Conservation (phyloP, 805 yeast genomes). For the Candida silvicultrix region DNA sequence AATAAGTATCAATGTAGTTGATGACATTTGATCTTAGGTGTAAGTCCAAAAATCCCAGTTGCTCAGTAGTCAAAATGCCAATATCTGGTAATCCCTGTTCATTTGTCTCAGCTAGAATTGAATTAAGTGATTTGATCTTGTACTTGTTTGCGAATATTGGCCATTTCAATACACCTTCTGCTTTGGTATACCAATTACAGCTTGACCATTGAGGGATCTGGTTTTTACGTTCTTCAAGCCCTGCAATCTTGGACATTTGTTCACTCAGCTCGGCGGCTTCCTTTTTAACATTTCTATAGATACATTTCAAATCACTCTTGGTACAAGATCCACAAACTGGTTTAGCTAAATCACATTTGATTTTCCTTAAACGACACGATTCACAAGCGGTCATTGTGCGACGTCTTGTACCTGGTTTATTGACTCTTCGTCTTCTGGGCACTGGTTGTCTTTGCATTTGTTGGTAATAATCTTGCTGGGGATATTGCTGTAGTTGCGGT, state of each 20-base stretch:
- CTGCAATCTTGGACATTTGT: slow-evolving; percentile 5
- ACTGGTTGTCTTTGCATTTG: neutral
- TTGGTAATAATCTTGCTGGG: neutral
- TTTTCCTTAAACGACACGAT: slow-evolving; percentile 37
- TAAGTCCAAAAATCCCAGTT: slow-evolving; percentile 2
- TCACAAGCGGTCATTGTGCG: slow-evolving; percentile 29
- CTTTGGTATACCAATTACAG: slow-evolving; percentile 15
- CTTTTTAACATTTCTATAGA: slow-evolving; percentile 8
- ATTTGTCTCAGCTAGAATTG: slow-evolving; percentile 6
- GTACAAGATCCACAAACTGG: slow-evolving; percentile 41
- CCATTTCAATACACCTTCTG: slow-evolving; percentile 16
- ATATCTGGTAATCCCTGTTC: slow-evolving; percentile 6
- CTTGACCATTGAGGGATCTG: slow-evolving; percentile 13
- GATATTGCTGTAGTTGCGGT: neutral
- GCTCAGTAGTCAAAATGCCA: slow-evolving; percentile 4
- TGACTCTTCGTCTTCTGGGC: slow-evolving; percentile 1
- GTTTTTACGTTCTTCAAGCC: slow-evolving; percentile 1
- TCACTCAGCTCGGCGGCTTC: slow-evolving; percentile 1
- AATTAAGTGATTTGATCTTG: slow-evolving; percentile 6
- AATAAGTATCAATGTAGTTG: slow-evolving; percentile 8
- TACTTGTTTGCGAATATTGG: slow-evolving; percentile 11
- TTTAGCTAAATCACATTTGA: slow-evolving; percentile 39
- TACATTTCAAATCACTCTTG: slow-evolving; percentile 11
- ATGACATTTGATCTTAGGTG: slow-evolving; percentile 6
- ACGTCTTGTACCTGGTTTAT: slow-evolving; percentile 4